Conservation (phyloP, 2,329 filamentous ascomycete genomes). For the Davidsoniella eucalypti region DNA sequence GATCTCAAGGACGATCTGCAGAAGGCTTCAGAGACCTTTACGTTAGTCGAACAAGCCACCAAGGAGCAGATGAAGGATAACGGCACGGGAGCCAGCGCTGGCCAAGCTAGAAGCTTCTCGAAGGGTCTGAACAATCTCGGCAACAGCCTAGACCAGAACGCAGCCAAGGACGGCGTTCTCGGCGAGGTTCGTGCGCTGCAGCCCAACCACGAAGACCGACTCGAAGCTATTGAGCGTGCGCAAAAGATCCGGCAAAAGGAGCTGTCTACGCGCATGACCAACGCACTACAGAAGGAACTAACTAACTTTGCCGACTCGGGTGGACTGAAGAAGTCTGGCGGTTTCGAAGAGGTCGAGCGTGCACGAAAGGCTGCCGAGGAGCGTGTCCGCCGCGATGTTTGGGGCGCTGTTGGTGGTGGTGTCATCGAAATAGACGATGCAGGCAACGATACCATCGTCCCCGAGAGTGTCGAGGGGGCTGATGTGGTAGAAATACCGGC, state of each 20-base stretch:
- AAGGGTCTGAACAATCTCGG: constrained; percentile 37
- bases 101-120: constrained; percentile 38
- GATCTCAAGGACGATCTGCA: constrained; percentile 91
- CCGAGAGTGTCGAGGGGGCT: constrained; percentile 14
- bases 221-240: constrained; percentile 94
- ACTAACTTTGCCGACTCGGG: constrained; percentile 73
- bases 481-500: background rate
- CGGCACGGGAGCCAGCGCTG: constrained; percentile 33
- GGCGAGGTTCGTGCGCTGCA: constrained; percentile 86
- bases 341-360: constrained; percentile 84
- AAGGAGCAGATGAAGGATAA: constrained; percentile 84
- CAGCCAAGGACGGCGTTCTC: constrained; percentile 79
- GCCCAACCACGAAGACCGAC: constrained; percentile 80
- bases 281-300: constrained; percentile 71
- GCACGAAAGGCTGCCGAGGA: constrained; percentile 76
- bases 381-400: constrained; percentile 62
- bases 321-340: constrained; percentile 88
- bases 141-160: constrained; percentile 48
- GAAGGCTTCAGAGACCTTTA: constrained; percentile 85
- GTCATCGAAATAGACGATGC: constrained; percentile 22
- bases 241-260: constrained; percentile 85
- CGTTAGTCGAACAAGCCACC: constrained; percentile 91
- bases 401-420: constrained; percentile 33
- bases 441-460: constrained; percentile 15
- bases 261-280: constrained; percentile 57